Evolutionary conservation across 495 filamentous ascomycete genomes (phyloP), one percentile per base, ranked within the genome.

Genomic region (Daldinia concentrica): DNA sequence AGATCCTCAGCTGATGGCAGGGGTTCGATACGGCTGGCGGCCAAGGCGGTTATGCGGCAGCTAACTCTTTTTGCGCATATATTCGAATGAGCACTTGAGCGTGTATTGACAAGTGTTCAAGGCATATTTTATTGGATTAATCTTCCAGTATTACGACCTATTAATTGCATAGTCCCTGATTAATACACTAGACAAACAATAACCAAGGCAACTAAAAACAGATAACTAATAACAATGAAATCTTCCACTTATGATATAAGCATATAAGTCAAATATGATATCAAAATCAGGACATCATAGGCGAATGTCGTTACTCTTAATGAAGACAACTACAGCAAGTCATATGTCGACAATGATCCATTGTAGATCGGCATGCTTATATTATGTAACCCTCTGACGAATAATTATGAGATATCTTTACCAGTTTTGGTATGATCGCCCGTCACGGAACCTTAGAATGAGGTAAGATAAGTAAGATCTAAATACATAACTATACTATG

Each of bases 1-100:
- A 54, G 64, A 72, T 72, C 39, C 50, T 68, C 69, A 64, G 69
- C 69, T 72, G 69, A 72, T 60, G 60, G 34, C 60, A 43, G 56
- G 59, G 58, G 45, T 27, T 5, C 22, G 9, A 24, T 52, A 32
- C 63, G 69, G 69, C 41, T 63, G 66, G 43, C 43, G 43, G 43
- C 43, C 43, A 24, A 48, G 43, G 43, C 43, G 43, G 43, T 48
- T 48, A 59, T 36, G 63, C 69, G 69, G 69, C 69, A 66, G 19
- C 11, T 17, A 22, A 45, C 32, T 6, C 34, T 27, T 32, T 57
- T 57, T 3, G 1, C n/a, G 30, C 54, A 34, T 57, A 57, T 17
- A 29, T 2, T 34, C n/a, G 22, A 22, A 12, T 2, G 8, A 11
- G 8, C 8, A 12, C 8, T 45, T 45, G n/a, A 45, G 3, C 8